These are phyloP conservation scores for Umbellularia californica DNA, from an alignment of 164 flowering plant species.

Conservation along the genomic window DNA sequence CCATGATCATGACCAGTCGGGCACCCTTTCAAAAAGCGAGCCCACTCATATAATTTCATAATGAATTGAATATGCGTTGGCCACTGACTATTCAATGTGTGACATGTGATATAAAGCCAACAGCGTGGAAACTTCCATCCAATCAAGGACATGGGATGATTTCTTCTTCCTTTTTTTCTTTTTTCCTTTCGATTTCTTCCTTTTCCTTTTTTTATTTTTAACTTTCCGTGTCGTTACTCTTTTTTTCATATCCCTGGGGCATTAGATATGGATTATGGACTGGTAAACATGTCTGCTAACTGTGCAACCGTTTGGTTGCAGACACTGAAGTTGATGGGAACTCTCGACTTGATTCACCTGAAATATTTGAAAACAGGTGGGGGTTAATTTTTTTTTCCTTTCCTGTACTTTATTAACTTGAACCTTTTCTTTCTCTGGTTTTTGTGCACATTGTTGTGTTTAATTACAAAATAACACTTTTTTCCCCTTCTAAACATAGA, in stretches of 20 bases:
- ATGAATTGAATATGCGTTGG: too few relatives aligned
- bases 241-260: not conserved
- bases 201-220: not conserved
- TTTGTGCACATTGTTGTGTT: too few relatives aligned
- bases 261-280: not conserved
- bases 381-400: not conserved
- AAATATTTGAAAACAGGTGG: slow-evolving; percentile 75
- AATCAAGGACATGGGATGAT: not conserved
- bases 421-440: too few relatives aligned
- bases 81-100: not conserved
- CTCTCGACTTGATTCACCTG: slow-evolving; percentile 61
- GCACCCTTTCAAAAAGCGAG: too few relatives aligned
- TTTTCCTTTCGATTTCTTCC: not conserved
- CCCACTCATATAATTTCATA: too few relatives aligned
- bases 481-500: slow-evolving; percentile 23
- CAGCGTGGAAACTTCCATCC: not conserved
- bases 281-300: not conserved
- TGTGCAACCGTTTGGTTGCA: slow-evolving; percentile 7
- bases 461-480: too few relatives aligned
- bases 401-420: not conserved
- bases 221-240: not conserved
- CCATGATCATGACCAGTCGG: too few relatives aligned
- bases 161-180: not conserved
- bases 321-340: slow-evolving; percentile 56
- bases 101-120: not conserved